phyloP scores from a whole-genome alignment of 495 filamentous ascomycete genomes.

The Neurospora discreta region DNA sequence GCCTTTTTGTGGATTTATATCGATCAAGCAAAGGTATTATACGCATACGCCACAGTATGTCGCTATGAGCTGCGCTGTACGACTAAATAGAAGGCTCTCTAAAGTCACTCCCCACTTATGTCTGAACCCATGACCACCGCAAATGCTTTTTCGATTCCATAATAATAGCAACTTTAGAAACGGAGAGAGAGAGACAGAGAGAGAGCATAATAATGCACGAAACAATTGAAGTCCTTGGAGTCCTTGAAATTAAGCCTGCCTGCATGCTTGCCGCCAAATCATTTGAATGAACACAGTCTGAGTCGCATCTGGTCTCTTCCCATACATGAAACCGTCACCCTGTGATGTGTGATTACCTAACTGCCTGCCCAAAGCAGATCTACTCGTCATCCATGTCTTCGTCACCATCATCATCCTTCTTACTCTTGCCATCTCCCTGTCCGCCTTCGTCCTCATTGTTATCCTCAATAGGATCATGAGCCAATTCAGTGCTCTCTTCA shows the following conservation, averaged over 20 bases:
- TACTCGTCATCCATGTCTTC: slow-evolving; percentile 42
- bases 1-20: background rate
- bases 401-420: slow-evolving; percentile 1
- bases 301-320: background rate
- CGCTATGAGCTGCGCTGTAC: background rate
- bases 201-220: background rate
- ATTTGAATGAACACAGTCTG: background rate
- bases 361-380: slow-evolving; percentile 48
- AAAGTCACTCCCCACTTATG: background rate
- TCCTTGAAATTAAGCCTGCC: background rate
- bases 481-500: slow-evolving; percentile 19
- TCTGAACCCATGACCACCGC: background rate
- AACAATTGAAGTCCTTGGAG: background rate
- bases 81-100: background rate
- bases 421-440: slow-evolving; percentile 1
- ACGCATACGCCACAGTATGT: background rate
- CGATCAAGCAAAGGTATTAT: background rate
- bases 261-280: background rate
- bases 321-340: background rate
- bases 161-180: background rate
- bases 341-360: background rate
- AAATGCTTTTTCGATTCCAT: background rate
- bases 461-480: slow-evolving; percentile 30
- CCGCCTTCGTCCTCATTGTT: slow-evolving; percentile 42
- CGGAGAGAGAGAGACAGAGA: background rate